Percentiles rank a stretch among this genome's conserved stretches.
Conservation (phyloP, 2,329 filamentous ascomycete genomes). For the Diplodia sapinea region DNA sequence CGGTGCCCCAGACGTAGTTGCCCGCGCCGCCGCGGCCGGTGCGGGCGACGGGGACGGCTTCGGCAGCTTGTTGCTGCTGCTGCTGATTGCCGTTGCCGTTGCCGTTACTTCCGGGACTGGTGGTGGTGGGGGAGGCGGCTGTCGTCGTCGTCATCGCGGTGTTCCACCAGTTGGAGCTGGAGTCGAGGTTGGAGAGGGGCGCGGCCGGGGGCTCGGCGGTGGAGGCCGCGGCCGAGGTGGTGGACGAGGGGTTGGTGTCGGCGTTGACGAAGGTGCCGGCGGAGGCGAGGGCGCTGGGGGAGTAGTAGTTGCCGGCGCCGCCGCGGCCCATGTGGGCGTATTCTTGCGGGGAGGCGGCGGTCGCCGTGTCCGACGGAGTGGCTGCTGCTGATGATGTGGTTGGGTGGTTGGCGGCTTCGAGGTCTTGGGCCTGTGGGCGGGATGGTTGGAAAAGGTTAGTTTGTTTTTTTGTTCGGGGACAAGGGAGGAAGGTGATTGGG, state of each 20-base stretch:
- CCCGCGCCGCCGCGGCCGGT: slow-evolving; percentile 55
- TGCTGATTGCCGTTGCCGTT: no score
- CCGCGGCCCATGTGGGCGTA: slow-evolving; percentile 55
- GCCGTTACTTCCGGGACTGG: not conserved
- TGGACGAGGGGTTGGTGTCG: not conserved
- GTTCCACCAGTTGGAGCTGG: slow-evolving; percentile 21
- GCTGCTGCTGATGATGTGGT: slow-evolving; percentile 31
- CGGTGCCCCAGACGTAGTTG: slow-evolving; percentile 50
- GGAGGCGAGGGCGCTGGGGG: slow-evolving; percentile 47
- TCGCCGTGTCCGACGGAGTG: slow-evolving; percentile 24
- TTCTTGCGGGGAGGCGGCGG: slow-evolving; percentile 39
- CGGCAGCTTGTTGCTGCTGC: slow-evolving; percentile 21
- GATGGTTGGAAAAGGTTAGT: not conserved
- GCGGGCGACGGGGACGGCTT: slow-evolving; percentile 43
- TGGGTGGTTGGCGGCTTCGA: slow-evolving; percentile 43
- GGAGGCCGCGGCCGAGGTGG: not conserved
- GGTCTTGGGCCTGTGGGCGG: slow-evolving; percentile 16
- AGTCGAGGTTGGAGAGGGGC: slow-evolving; percentile 32
- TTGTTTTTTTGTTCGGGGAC: not conserved
- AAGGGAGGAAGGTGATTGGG: not conserved
- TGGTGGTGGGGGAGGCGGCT: not conserved
- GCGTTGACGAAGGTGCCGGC: slow-evolving; percentile 46
- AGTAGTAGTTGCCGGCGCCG: slow-evolving; percentile 56
- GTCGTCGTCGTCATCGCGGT: not conserved
- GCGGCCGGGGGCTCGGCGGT: slow-evolving; percentile 23